Percentiles rank a stretch among this genome's conserved stretches.
phyloP scores from a whole-genome alignment of 352 stramenopile species.

The Pythium dissotocum region DNA sequence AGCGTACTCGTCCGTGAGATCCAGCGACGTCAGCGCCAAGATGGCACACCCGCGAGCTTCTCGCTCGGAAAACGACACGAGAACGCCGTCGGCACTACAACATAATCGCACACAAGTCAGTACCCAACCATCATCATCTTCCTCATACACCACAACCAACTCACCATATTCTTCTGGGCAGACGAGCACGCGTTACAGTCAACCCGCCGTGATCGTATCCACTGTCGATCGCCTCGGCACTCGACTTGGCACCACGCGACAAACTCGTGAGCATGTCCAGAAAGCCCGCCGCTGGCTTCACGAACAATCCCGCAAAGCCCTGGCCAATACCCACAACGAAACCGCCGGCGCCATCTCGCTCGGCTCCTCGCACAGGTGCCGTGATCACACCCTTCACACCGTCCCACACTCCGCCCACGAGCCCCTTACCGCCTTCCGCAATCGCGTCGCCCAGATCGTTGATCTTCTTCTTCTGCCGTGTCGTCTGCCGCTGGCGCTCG shows the following conservation, averaged over 20 bases:
- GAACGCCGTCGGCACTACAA: conserved; percentile 66
- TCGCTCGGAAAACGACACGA: conserved; percentile 82
- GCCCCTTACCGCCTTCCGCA: conserved; percentile 76
- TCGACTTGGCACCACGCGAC: conserved; percentile 80
- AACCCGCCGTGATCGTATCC: conserved; percentile 45
- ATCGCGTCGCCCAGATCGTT: conserved; percentile 80
- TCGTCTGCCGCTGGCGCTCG: conserved; percentile 76
- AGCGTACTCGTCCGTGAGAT: conserved; percentile 80
- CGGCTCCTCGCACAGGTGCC: conserved; percentile 73
- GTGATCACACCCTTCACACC: conserved; percentile 81
- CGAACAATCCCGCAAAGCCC: conserved; percentile 77
- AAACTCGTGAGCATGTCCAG: conserved; percentile 82
- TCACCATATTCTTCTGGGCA: conserved; percentile 78
- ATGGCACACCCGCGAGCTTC: conserved; percentile 77
- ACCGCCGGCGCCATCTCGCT: conserved; percentile 71
- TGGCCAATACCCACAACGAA: conserved; percentile 87
- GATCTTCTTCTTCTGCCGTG: conserved; percentile 71
- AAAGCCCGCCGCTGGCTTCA: conserved; percentile 83
- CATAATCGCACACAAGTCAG: conserved; percentile 11
- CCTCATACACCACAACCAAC: conserved; percentile 14
- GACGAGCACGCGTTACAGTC: conserved; percentile 58
- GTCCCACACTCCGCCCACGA: conserved; percentile 80
- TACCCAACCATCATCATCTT: not conserved
- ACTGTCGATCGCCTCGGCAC: conserved; percentile 74
- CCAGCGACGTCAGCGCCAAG: conserved; percentile 69